Conservation (phyloP, 2,329 filamentous ascomycete genomes). For the Aspergillus nomiae region DNA sequence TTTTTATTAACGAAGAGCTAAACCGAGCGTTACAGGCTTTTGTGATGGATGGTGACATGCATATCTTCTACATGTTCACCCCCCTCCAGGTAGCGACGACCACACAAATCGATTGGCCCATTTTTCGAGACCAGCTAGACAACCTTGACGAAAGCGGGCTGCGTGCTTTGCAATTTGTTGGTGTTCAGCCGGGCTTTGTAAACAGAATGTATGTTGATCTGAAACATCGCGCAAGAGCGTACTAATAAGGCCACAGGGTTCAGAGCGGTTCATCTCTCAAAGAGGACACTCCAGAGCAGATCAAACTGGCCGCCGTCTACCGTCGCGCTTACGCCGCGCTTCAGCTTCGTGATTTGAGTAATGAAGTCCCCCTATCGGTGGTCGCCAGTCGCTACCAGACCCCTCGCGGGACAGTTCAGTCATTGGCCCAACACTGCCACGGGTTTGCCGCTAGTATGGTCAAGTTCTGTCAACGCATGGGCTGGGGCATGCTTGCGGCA, state of each 20-base stretch:
- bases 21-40: conserved; percentile 68
- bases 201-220: conserved; percentile 62
- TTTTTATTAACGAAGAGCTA: conserved; percentile 72
- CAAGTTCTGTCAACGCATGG: conserved; percentile 77
- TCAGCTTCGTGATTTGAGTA: conserved; percentile 77
- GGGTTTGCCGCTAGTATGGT: conserved; percentile 79
- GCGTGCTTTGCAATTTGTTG: conserved; percentile 68
- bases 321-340: conserved; percentile 73
- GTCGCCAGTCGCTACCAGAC: conserved; percentile 72
- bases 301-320: conserved; percentile 65
- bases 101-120: conserved; percentile 67
- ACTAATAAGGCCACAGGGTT: conserved; percentile 53
- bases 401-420: conserved; percentile 71
- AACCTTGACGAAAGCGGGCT: conserved; percentile 69
- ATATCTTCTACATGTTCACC: conserved; percentile 75
- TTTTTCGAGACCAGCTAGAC: conserved; percentile 72
- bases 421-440: conserved; percentile 71
- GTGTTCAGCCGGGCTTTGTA: conserved; percentile 67
- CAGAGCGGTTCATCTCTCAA: conserved; percentile 64
- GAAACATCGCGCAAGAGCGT: background rate
- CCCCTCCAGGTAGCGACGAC: conserved; percentile 59
- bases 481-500: conserved; percentile 71
- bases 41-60: conserved; percentile 80
- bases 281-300: conserved; percentile 63
- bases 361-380: conserved; percentile 70